Base-by-base conservation (phyloP, 75 land plant species). In the Pinus tabuliformis region DNA sequence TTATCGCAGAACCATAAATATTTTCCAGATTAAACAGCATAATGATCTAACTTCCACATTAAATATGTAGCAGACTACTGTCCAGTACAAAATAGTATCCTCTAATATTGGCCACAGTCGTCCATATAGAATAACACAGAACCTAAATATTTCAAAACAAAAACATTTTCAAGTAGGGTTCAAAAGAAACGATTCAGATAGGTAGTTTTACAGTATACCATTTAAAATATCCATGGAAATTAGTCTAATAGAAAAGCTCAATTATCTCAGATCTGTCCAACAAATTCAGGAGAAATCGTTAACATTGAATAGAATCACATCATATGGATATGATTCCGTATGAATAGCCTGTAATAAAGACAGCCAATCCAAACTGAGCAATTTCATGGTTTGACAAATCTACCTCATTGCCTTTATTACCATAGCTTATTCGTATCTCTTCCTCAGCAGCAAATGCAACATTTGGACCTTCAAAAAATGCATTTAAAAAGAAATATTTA, bases 371-470 rank as follows among this genome's bases (percentile, higher is more conserved):
- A 37, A 73, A 56, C 59, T 28, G 28, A 49, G 33, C 11, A 73
- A 30, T 18, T 66, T 61, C 4, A 33, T 6, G 64, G 9, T 6
- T 15, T 30, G 28, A 3, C 7, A 20, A 37, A 66, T 57, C 54
- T 87, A 96, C 99, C 99, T 96, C 99, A 86, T 96, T 95, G 59
- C 99, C 94, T 78, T 96, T 96, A 77, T 89, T 77, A 13, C 99
- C 99, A 88, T 96, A 96, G 70, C 90, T 96, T 28, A 95, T 95
- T 30, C 59, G 37, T 77, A 95, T 85, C 83, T 95, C 98, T 63
- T 84, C 78, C 54, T 77, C 87, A 26, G 59, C 73, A 56, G 70
- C 57, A 2, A 83, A 68, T 30, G 77, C 22, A 62, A 37, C 58
- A 26, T 80, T 42, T 68, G 71, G 45, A 42, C 71, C 71, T 68